Evolutionary conservation across 2,329 filamentous ascomycete genomes (phyloP).

Genomic region (Chaetomium sp.): DNA sequence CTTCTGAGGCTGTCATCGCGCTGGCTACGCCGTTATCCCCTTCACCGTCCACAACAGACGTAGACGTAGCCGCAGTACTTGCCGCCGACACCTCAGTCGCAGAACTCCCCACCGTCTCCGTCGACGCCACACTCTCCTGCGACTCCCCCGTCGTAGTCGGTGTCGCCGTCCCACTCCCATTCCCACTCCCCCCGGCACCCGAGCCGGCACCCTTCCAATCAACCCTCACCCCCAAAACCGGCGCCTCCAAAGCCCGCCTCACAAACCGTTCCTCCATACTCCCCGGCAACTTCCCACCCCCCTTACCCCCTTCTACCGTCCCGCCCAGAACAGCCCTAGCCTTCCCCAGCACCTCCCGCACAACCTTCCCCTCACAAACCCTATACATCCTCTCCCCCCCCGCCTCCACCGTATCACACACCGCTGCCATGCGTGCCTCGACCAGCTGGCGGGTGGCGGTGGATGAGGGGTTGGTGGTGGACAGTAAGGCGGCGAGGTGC

Average conservation of each 20-base stretch:
- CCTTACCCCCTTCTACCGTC: constrained; percentile 31
- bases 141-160: constrained; percentile 31
- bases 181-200: neutral
- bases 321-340: constrained; percentile 51
- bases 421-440: constrained; percentile 57
- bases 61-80: constrained; percentile 39
- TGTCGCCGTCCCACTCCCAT: constrained; percentile 25
- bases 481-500: constrained; percentile 53
- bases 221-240: constrained; percentile 60
- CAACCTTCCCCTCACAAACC: constrained; percentile 65
- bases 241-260: constrained; percentile 65
- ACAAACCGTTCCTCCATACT: constrained; percentile 87
- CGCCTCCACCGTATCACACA: constrained; percentile 78
- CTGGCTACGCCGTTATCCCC: constrained; percentile 28
- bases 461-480: constrained; percentile 26
- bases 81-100: constrained; percentile 34
- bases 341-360: constrained; percentile 60
- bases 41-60: constrained; percentile 26
- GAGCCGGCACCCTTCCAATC: neutral
- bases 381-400: constrained; percentile 83
- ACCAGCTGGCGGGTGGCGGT: constrained; percentile 44
- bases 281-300: constrained; percentile 52
- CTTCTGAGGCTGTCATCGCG: constrained; percentile 40
- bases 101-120: constrained; percentile 30
- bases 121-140: constrained; percentile 35